Conservation (phyloP, 2,329 filamentous ascomycete species). For the Neoarthrinium moseri region DNA sequence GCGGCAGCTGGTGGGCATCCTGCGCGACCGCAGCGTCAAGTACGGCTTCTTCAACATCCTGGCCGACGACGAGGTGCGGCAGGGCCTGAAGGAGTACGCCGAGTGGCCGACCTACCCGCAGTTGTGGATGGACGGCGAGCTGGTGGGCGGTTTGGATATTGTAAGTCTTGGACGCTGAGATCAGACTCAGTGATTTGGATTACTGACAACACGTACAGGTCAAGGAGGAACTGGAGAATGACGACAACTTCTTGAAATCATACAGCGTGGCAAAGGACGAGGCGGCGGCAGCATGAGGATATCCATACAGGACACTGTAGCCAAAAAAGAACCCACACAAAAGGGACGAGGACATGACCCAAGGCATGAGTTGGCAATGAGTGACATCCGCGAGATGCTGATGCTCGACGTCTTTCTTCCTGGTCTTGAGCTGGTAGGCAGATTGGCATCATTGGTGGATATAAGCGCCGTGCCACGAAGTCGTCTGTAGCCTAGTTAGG, state of each 20-base stretch:
- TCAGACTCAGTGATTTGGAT: neutral
- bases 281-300: slow-evolving; percentile 33
- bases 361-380: neutral
- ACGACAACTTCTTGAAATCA: slow-evolving; percentile 77
- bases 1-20: slow-evolving; percentile 78
- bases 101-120: slow-evolving; percentile 99
- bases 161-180: slow-evolving; percentile 55
- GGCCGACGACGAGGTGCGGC: slow-evolving; percentile 93
- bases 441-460: neutral
- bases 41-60: slow-evolving; percentile 99
- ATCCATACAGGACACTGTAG: no score
- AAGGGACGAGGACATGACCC: neutral
- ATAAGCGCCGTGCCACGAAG: neutral
- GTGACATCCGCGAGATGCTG: neutral
- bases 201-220: slow-evolving; percentile 52
- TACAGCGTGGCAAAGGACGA: slow-evolving; percentile 56
- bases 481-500: neutral
- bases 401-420: neutral
- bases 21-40: slow-evolving; percentile 87
- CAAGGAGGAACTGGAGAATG: slow-evolving; percentile 86
- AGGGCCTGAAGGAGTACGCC: slow-evolving; percentile 95
- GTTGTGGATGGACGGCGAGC: slow-evolving; percentile 84
- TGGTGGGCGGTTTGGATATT: slow-evolving; percentile 93
- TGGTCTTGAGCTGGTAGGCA: neutral
- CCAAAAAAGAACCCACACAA: neutral